phyloP scores from a whole-genome alignment of 768 basidiomycete genomes.

The Lanmaoa rubissima region DNA sequence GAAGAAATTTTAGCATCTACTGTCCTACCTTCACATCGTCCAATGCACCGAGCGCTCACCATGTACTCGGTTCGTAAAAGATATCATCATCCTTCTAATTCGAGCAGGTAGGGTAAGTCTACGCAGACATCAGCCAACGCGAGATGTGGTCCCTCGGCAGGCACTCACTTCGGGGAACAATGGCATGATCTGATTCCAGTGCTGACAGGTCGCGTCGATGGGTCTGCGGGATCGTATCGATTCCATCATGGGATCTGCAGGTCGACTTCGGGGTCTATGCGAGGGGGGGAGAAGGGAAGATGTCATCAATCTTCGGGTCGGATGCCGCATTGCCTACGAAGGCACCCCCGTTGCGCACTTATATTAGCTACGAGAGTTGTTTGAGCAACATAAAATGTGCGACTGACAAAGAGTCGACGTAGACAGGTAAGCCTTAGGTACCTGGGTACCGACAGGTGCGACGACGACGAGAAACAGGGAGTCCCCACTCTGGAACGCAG shows the following conservation, averaged over 20 bases:
- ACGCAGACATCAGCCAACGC: not conserved
- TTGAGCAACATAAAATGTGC: not conserved
- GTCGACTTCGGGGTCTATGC: not conserved
- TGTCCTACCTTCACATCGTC: not conserved
- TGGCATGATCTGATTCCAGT: not conserved
- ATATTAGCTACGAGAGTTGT: not conserved
- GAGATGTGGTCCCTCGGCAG: not conserved
- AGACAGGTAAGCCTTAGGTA: not conserved
- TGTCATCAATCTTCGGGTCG: not conserved
- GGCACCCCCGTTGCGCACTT: not conserved
- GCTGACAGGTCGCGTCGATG: not conserved
- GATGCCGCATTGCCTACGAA: not conserved
- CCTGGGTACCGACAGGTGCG: not conserved
- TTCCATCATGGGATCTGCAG: not conserved
- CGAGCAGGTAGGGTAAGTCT: not conserved
- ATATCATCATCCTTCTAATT: not conserved
- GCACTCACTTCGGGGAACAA: not conserved
- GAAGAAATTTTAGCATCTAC: not conserved
- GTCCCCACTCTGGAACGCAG: not conserved
- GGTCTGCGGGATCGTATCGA: not conserved
- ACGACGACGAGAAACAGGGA: not conserved
- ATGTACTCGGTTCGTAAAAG: not conserved
- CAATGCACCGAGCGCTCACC: not conserved
- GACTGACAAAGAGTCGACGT: not conserved
- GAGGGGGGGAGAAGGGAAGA: not conserved